Conservation (phyloP, 495 filamentous ascomycete species). For the Penicillium alfredii region DNA sequence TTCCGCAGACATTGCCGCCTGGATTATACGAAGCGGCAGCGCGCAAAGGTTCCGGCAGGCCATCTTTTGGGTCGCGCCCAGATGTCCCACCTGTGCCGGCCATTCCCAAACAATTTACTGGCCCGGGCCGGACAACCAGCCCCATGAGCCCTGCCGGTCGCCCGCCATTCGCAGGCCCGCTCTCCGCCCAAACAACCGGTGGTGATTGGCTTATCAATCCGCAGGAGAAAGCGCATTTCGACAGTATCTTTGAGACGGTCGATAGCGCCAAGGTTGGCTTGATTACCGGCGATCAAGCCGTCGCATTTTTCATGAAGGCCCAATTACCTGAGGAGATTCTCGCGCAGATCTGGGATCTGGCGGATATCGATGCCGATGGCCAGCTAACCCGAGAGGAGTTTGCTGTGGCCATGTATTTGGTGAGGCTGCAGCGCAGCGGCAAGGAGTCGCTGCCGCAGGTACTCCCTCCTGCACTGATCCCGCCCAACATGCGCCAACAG, state of each 20-base stretch:
- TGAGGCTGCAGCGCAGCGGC: constrained; percentile 75
- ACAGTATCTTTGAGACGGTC: constrained; percentile 72
- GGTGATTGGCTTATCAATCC: constrained; percentile 76
- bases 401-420: constrained; percentile 95
- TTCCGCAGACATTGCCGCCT: constrained; percentile 77
- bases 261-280: constrained; percentile 73
- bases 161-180: constrained; percentile 47
- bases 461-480: constrained; percentile 75
- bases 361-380: constrained; percentile 88
- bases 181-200: constrained; percentile 59
- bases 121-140: constrained; percentile 60
- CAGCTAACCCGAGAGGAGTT: constrained; percentile 84
- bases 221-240: constrained; percentile 79
- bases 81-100: constrained; percentile 48
- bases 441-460: constrained; percentile 63
- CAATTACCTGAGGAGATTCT: constrained; percentile 82
- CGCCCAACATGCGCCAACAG: constrained; percentile 79
- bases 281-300: constrained; percentile 93
- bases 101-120: constrained; percentile 70
- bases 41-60: constrained; percentile 52
- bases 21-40: constrained; percentile 89
- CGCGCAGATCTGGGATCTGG: constrained; percentile 95
- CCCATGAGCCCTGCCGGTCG: constrained; percentile 50
- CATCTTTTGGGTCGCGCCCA: constrained; percentile 40
- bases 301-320: constrained; percentile 87